phyloP scores from a whole-genome alignment of 495 filamentous ascomycete genomes.

The Penicillium waksmanii region DNA sequence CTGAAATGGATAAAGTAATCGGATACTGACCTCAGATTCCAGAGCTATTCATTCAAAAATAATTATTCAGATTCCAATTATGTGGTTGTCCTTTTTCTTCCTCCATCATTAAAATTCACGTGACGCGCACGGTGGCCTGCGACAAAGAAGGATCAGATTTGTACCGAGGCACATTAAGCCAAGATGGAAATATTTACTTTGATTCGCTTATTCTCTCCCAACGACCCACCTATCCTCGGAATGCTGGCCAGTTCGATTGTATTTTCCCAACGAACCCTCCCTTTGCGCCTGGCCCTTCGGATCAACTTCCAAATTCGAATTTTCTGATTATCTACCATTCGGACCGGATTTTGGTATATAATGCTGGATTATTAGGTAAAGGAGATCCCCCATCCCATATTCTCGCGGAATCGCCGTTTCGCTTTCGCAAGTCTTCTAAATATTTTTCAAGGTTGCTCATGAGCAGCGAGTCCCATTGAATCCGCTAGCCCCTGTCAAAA shows the following conservation, averaged over 20 bases:
- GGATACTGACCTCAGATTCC: no score
- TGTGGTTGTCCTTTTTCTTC: no score
- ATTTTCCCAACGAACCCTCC: slow-evolving; percentile 5
- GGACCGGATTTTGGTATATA: background rate
- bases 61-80: no score
- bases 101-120: no score
- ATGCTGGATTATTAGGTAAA: background rate
- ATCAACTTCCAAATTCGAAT: slow-evolving; percentile 5
- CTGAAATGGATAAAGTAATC: no score
- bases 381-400: background rate
- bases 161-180: background rate
- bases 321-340: background rate
- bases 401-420: background rate
- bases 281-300: background rate
- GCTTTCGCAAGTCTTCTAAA: background rate
- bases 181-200: background rate
- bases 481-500: background rate
- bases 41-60: no score
- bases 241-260: slow-evolving; percentile 1
- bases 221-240: slow-evolving; percentile 1
- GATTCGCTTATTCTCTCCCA: slow-evolving; percentile 1
- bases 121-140: no score
- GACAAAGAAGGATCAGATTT: background rate
- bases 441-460: background rate
- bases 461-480: background rate